Evolutionary conservation across 495 filamentous ascomycete genomes (phyloP), one percentile per base, ranked within the genome.

Genomic region (Umbilicaria muhlenbergii): DNA sequence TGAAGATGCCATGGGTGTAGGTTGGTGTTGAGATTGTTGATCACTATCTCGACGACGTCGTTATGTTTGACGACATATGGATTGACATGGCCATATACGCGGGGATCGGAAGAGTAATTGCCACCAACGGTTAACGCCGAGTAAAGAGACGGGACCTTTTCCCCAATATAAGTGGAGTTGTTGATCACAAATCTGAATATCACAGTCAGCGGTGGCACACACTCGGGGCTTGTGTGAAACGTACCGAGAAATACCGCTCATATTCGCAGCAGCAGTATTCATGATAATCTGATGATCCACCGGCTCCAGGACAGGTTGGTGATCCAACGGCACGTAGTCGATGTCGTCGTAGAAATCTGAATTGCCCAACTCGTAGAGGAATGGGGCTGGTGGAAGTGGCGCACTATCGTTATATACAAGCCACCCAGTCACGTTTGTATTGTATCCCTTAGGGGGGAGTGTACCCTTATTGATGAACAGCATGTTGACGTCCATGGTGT

Each of bases 1-100:
- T 93, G 86, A 2, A 92, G 65, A 65, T 93, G 84, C 70, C 91
- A 91, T 0, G 86, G 86, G 56, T 94, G 86, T 14, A 69, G 74
- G 36, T 81, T 81, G 0, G 70, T 53, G 49, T 87, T 83, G 11
- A 68, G 53, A 55, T 91, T 94, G 71, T 91, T 91, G 7, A 94
- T 54, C 17, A 88, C 62, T 34, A 94, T 77, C 39, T 94, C 79
- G 38, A 92, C 69, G 6, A 85, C 60, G 18, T 91, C 64, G 37
- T 69, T 69, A 39, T 80, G 73, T 0, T 75, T 64, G 0, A 92
- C 68, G 8, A 92, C 64, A 49, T 78, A 74, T 0, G 79, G 52
- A 53, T 91, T 71, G 5, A 81, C 81, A 61, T 77, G 78, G 18
- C 86, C 86, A 58, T 94, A 94, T 24, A 94, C 65, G 7, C 49